A percentile compares a stretch with the other conserved stretches of the same genome.
phyloP scores from a whole-genome alignment of 2,329 filamentous ascomycete species.

The Periconia digitata region DNA sequence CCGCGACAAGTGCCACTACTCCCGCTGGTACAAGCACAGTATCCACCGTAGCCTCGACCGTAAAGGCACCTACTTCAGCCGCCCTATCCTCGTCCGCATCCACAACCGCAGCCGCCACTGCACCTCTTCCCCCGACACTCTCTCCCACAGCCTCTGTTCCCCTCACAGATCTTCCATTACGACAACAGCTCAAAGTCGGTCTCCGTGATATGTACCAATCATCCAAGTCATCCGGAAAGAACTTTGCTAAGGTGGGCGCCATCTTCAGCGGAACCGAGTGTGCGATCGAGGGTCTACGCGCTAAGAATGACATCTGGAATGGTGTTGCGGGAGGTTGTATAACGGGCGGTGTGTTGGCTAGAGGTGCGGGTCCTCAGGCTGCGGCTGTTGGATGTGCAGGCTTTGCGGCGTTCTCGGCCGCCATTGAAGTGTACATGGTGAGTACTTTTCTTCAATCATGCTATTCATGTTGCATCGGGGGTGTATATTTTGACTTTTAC shows the following conservation, averaged over 20 bases:
- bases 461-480: no score
- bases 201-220: conserved; percentile 94
- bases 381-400: conserved; percentile 84
- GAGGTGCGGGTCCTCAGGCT: conserved; percentile 86
- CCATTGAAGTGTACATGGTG: conserved; percentile 86
- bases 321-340: conserved; percentile 85
- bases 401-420: conserved; percentile 89
- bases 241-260: conserved; percentile 89
- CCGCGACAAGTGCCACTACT: conserved; percentile 18
- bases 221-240: conserved; percentile 82
- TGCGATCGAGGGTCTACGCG: conserved; percentile 86
- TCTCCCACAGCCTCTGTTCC: conserved; percentile 57
- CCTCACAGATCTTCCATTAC: conserved; percentile 69
- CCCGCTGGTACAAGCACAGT: conserved; percentile 34
- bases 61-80: conserved; percentile 58
- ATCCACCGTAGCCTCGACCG: conserved; percentile 46
- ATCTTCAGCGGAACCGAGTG: conserved; percentile 94
- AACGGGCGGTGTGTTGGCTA: conserved; percentile 84
- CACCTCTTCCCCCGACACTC: conserved; percentile 30
- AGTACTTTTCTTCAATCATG: conserved; percentile 10
- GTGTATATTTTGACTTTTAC: background rate
- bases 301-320: conserved; percentile 92
- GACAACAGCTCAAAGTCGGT: conserved; percentile 79
- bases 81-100: conserved; percentile 76
- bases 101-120: conserved; percentile 58